Base-by-base conservation (phyloP, 805 yeast species). In the Yarrowia porcina region DNA sequence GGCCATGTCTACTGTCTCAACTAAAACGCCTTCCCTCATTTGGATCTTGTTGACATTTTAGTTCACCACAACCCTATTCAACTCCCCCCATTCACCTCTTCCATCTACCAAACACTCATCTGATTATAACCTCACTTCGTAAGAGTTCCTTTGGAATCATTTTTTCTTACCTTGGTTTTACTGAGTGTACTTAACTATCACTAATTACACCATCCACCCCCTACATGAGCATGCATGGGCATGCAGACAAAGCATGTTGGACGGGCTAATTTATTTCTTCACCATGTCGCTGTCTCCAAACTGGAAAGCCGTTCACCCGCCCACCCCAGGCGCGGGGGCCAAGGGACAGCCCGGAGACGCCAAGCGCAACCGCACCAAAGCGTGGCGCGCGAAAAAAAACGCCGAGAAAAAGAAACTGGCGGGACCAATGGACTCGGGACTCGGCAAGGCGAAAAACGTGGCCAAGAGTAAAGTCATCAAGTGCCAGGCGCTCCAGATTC, bases 401-500 rank as follows among this genome's bases (percentile, higher is more conserved):
- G n/a, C 32, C 4, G 59, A 49, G 20, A 32, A 32, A 21, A 49
- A 49, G 20, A 49, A 49, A 20, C 18, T 30, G 36, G 36, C 18
- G 11, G 50, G 23, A 9, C 50, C 33, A 2, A 33, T 27, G 21
- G 54, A 47, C 27, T 17, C 57, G n/a, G 21, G 21, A 7, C 41
- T 35, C 27, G 12, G 28, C 57, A 50, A 35, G 21, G 32, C 57
- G 25, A 30, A 23, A 35, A 47, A 30, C 27, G 54, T 47, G 18
- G 27, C 38, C 13, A 52, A 52, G 11, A 30, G 39, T 21, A 52
- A 36, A 17, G 44, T 52, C 27, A 52, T 52, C 44, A 52, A 52
- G 33, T 52, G 59, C 33, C 59, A 52, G 59, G 59, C 59, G 12
- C 33, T 52, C 1, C 59, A 52, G 25, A 52, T 52, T 17, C 59